These are phyloP conservation scores for Brassica carinata DNA, from an alignment of 345 rosid genomes.

Conservation along the genomic window DNA sequence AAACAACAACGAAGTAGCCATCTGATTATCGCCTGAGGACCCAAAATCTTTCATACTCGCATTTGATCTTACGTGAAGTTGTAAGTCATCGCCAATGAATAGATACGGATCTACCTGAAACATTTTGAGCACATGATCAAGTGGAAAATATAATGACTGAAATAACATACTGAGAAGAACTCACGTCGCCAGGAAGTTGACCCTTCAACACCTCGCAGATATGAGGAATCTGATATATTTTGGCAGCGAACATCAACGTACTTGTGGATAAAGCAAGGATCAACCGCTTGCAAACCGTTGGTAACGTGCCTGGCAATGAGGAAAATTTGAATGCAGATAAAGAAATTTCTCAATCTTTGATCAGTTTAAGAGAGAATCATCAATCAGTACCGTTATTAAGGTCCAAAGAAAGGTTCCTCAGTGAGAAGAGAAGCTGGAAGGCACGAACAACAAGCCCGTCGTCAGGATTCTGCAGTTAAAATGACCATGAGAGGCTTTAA, in stretches of 20 bases:
- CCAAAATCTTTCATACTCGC: constrained; percentile 70
- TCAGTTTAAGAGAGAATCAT: constrained; percentile 23
- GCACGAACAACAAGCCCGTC: constrained; percentile 60
- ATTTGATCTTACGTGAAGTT: constrained; percentile 63
- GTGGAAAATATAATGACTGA: not conserved
- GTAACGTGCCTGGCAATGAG: constrained; percentile 55
- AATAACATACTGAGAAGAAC: constrained; percentile 35
- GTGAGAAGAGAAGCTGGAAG: constrained; percentile 88
- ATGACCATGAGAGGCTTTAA: constrained; percentile 15
- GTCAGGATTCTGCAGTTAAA: constrained; percentile 60
- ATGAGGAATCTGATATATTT: constrained; percentile 63
- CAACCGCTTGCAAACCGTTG: constrained; percentile 67
- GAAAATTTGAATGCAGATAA: not conserved
- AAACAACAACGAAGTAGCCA: constrained; percentile 56
- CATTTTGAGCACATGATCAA: constrained; percentile 9
- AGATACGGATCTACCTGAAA: constrained; percentile 85
- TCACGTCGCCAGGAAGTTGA: constrained; percentile 59
- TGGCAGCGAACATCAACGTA: constrained; percentile 82
- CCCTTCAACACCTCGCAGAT: constrained; percentile 60
- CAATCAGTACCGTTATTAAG: constrained; percentile 56
- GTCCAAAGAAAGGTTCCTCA: constrained; percentile 60
- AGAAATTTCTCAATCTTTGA: not conserved
- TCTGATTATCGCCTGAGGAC: constrained; percentile 62
- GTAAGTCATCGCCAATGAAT: constrained; percentile 65
- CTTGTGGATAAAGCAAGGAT: constrained; percentile 58